phyloP scores from a whole-genome alignment of 352 stramenopile species.

The Pythium volutum region DNA sequence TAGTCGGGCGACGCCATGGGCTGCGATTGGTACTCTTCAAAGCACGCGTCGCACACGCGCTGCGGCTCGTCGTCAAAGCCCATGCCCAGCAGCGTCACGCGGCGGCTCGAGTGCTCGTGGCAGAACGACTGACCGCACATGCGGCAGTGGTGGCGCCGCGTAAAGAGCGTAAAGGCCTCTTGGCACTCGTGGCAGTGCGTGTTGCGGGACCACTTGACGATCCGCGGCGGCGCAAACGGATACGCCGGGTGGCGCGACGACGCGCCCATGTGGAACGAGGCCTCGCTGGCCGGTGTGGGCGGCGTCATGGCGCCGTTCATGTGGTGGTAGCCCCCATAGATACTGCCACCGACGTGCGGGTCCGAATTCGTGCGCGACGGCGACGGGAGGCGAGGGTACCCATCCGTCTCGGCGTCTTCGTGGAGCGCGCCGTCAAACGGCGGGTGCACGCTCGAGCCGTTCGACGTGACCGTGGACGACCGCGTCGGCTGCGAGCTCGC shows the following conservation, averaged over 20 bases:
- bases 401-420: slow-evolving; percentile 21
- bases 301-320: slow-evolving; percentile 24
- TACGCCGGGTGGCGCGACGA: slow-evolving; percentile 19
- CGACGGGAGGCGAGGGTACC: slow-evolving; percentile 19
- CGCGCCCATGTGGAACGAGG: slow-evolving; percentile 20
- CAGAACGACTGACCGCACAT: slow-evolving; percentile 89
- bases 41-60: slow-evolving; percentile 85
- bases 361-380: slow-evolving; percentile 29
- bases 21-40: slow-evolving; percentile 63
- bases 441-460: slow-evolving; percentile 40
- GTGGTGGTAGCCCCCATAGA: slow-evolving; percentile 13
- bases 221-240: slow-evolving; percentile 29
- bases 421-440: slow-evolving; percentile 34
- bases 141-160: slow-evolving; percentile 81
- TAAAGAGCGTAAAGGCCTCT: slow-evolving; percentile 80
- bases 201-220: slow-evolving; percentile 80
- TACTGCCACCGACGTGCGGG: slow-evolving; percentile 9
- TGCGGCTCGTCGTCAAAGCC: slow-evolving; percentile 83
- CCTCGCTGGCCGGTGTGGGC: slow-evolving; percentile 21
- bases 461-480: slow-evolving; percentile 64
- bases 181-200: slow-evolving; percentile 85
- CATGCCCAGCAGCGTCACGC: slow-evolving; percentile 69
- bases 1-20: slow-evolving; percentile 23
- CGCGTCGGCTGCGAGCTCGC: slow-evolving; percentile 61
- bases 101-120: slow-evolving; percentile 77